These are phyloP conservation scores for Colletotrichum neosansevieriae DNA, from an alignment of 2,329 filamentous ascomycete species.

Conservation along the genomic window DNA sequence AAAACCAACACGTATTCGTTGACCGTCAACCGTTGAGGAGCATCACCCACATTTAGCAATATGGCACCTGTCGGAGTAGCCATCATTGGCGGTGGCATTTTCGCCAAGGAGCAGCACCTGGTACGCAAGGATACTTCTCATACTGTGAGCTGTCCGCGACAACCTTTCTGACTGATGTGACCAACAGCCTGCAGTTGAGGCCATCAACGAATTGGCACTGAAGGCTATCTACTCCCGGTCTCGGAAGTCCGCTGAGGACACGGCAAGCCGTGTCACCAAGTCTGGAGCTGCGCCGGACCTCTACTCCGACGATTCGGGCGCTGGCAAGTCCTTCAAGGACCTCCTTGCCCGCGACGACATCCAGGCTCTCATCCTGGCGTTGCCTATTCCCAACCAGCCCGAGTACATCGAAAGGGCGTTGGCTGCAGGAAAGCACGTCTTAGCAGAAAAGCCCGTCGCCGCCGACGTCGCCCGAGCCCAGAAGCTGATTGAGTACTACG, in stretches of 20 bases:
- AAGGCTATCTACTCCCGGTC: conserved; percentile 77
- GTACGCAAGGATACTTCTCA: conserved; percentile 48
- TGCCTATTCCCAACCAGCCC: conserved; percentile 74
- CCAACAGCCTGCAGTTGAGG: conserved; percentile 67
- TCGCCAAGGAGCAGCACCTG: conserved; percentile 69
- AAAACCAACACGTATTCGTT: neutral
- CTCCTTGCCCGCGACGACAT: conserved; percentile 68
- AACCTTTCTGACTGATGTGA: conserved; percentile 22
- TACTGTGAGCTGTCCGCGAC: neutral
- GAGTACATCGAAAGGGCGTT: conserved; percentile 69
- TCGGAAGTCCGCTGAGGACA: conserved; percentile 64
- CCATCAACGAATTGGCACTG: conserved; percentile 62
- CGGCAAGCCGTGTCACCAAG: conserved; percentile 54
- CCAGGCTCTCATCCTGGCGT: conserved; percentile 66
- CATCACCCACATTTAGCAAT: conserved; percentile 12
- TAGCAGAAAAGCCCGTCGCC: conserved; percentile 77
- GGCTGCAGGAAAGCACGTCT: conserved; percentile 75
- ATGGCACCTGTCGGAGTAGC: conserved; percentile 64
- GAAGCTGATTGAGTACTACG: conserved; percentile 54
- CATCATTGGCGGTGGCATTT: conserved; percentile 73
- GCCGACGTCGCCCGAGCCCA: conserved; percentile 63
- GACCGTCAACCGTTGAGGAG: neutral
- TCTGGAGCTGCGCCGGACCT: conserved; percentile 54
- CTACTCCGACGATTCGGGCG: conserved; percentile 68
- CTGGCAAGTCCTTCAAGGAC: conserved; percentile 60